Evolutionary conservation across 2,329 filamentous ascomycete species (phyloP).

Genomic region (Aspergillus pseudonomiae): DNA sequence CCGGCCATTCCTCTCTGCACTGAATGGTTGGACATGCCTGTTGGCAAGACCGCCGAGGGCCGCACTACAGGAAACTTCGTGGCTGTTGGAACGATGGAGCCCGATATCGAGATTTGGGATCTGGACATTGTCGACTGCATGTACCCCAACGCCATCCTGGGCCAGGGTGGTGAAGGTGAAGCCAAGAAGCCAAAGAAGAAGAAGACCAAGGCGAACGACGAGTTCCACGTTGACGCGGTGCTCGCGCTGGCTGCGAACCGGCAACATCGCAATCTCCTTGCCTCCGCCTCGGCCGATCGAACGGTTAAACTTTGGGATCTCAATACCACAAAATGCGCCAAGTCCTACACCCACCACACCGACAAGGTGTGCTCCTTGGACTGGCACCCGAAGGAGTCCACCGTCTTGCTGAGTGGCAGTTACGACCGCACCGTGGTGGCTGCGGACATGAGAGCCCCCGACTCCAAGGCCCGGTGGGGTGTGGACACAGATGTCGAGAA

Average conservation of each 20-base stretch:
- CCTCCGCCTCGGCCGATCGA: conserved; percentile 92
- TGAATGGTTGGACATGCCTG: conserved; percentile 94
- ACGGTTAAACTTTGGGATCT: conserved; percentile 98
- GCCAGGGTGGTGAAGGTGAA: conserved; percentile 61
- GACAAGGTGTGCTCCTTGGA: conserved; percentile 97
- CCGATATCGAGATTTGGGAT: conserved; percentile 98
- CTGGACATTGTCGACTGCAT: conserved; percentile 94
- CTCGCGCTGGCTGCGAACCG: conserved; percentile 89
- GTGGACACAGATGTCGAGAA: conserved; percentile 96
- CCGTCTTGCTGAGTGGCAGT: conserved; percentile 85
- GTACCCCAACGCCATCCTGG: conserved; percentile 96
- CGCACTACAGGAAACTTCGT: conserved; percentile 84
- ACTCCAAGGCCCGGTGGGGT: conserved; percentile 82
- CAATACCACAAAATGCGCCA: conserved; percentile 86
- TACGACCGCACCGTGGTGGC: conserved; percentile 94
- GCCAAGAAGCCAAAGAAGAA: conserved; percentile 78
- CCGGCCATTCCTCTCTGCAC: conserved; percentile 93
- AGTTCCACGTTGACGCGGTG: conserved; percentile 92
- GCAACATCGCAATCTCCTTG: conserved; percentile 89
- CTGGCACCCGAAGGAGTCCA: conserved; percentile 88
- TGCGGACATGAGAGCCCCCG: conserved; percentile 94
- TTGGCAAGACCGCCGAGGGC: conserved; percentile 69
- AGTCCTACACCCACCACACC: conserved; percentile 93
- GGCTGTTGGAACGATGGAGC: conserved; percentile 94
- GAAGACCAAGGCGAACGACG: conserved; percentile 85